Conservation (phyloP, 1,139 yeast genomes). For the Yamadazyma friedrichii region DNA sequence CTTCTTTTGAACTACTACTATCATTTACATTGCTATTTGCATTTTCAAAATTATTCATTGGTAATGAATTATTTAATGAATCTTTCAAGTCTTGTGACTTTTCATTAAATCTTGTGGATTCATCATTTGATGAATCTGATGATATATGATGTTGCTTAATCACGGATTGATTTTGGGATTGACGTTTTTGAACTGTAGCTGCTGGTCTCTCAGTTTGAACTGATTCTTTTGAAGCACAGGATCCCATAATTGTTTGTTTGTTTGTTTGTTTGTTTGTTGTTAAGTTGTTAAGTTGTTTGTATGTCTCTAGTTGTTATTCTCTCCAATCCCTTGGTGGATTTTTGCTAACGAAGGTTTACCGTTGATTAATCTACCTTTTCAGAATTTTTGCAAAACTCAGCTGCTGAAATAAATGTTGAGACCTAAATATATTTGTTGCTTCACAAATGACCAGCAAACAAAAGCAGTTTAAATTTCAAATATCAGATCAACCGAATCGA, state of each 20-base stretch:
- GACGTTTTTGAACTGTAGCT: constrained; percentile 2
- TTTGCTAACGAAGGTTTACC: too few relatives aligned
- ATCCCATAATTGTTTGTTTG: constrained; percentile 20
- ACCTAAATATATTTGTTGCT: too few relatives aligned
- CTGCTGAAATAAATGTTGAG: too few relatives aligned
- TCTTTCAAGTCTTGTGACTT: constrained; percentile 9
- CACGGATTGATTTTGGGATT: constrained; percentile 6
- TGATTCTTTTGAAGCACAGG: constrained; percentile 29
- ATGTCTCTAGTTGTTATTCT: too few relatives aligned
- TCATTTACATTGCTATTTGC: background rate
- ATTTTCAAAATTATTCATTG: background rate
- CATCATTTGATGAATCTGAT: constrained; percentile 22
- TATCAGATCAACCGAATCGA: too few relatives aligned
- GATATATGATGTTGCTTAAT: constrained; percentile 14
- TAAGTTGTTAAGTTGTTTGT: too few relatives aligned
- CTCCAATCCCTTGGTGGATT: too few relatives aligned
- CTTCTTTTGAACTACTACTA: constrained; percentile 32
- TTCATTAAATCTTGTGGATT: constrained; percentile 15
- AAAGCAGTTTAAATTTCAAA: too few relatives aligned
- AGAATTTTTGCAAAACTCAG: too few relatives aligned
- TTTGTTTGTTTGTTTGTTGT: too few relatives aligned
- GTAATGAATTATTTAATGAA: constrained; percentile 4
- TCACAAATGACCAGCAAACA: too few relatives aligned
- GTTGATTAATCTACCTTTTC: too few relatives aligned
- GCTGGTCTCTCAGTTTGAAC: constrained; percentile 5